These are phyloP conservation scores for Lupinus albus DNA, from an alignment of 306 rosid genomes.

Conservation along the genomic window DNA sequence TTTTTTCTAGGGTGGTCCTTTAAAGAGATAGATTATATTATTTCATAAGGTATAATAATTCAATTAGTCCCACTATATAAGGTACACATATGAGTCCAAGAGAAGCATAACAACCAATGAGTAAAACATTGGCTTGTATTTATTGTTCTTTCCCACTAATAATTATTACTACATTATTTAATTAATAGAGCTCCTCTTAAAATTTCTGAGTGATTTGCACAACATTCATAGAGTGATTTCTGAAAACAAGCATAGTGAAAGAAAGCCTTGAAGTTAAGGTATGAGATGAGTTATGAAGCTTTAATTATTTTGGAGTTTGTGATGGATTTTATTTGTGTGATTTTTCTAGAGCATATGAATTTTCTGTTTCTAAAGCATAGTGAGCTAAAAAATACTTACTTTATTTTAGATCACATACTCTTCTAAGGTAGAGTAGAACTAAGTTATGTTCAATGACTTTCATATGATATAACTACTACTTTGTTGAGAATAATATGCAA, in stretches of 20 bases:
- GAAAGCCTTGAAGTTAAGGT: slow-evolving; percentile 17
- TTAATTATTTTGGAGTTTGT: not conserved
- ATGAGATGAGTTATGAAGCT: not conserved
- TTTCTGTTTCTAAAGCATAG: too few species aligned
- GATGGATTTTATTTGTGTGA: too few species aligned
- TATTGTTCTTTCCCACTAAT: not conserved
- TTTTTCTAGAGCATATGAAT: too few species aligned
- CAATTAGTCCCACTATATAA: slow-evolving; percentile 26
- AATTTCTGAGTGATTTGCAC: not conserved
- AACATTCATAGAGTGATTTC: not conserved
- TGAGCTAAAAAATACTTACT: not conserved
- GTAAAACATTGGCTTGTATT: not conserved
- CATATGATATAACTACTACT: not conserved
- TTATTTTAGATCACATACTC: too few species aligned
- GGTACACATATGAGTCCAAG: not conserved
- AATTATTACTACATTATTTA: not conserved
- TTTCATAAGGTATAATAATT: not conserved
- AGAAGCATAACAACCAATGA: not conserved
- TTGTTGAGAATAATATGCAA: not conserved
- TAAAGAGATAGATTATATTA: slow-evolving; percentile 41
- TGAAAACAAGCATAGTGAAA: not conserved
- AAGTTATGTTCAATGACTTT: not conserved
- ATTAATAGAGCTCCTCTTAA: not conserved
- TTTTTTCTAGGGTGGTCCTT: slow-evolving; percentile 40
- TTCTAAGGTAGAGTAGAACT: too few species aligned